A percentile compares a stretch with the other conserved stretches of the same genome.
Evolutionary conservation across 1,284 basidiomycete species (phyloP).

Genomic region (Papiliotrema terrestris): DNA sequence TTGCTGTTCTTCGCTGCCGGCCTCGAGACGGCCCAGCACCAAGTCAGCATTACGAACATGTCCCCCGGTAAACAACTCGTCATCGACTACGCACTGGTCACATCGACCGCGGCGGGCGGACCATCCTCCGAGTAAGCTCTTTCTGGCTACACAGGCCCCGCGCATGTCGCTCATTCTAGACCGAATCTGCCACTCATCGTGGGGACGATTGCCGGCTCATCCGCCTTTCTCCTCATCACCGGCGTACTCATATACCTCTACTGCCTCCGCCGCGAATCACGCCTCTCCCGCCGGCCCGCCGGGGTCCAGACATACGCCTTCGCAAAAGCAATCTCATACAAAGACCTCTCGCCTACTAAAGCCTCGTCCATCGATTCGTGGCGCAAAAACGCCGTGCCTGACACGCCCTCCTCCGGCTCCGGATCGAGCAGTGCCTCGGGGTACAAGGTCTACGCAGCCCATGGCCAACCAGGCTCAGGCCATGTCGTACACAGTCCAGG

Average conservation of each 20-base stretch:
- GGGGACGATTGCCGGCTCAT: constrained; percentile 14
- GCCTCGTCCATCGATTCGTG: constrained; percentile 10
- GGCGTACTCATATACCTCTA: constrained; percentile 12
- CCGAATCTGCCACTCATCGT: constrained; percentile 2
- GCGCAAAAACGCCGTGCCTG: constrained; percentile 8
- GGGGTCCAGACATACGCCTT: constrained; percentile 7
- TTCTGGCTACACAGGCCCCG: neutral
- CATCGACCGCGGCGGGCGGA: neutral
- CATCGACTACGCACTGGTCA: constrained; percentile 29
- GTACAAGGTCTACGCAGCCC: neutral
- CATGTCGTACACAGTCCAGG: neutral
- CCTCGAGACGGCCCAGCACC: constrained; percentile 20
- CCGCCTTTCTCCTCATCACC: constrained; percentile 17
- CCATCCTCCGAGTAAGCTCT: constrained; percentile 5
- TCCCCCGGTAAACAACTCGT: constrained; percentile 17
- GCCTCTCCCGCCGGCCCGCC: neutral
- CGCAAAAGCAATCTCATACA: constrained; percentile 9
- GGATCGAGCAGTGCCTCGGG: neutral
- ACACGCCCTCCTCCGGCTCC: neutral
- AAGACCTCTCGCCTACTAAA: constrained; percentile 5
- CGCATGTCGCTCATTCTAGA: neutral
- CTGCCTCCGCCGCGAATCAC: constrained; percentile 2
- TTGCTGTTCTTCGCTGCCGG: constrained; percentile 25
- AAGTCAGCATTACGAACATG: constrained; percentile 18
- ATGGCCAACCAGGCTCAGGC: neutral